Percentiles rank a stretch among this genome's conserved stretches.
phyloP scores from a whole-genome alignment of 2,329 filamentous ascomycete species.

The Aspergillus spinulosporus region DNA sequence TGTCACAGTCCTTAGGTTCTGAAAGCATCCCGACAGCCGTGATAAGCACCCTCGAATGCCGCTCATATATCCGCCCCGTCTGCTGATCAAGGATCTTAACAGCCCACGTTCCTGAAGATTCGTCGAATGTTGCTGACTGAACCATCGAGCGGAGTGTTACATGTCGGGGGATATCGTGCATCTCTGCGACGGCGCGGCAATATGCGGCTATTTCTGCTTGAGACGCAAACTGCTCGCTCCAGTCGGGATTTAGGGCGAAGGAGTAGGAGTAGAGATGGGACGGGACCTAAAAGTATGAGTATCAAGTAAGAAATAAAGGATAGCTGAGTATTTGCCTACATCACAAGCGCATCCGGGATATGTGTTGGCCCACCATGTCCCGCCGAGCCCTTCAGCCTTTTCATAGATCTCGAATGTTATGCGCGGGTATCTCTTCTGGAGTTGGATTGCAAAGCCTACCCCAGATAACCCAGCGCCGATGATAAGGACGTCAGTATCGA shows the following conservation, averaged over 20 bases:
- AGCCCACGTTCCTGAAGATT: slow-evolving; percentile 1
- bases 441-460: slow-evolving; percentile 49
- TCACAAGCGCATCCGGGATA: slow-evolving; percentile 44
- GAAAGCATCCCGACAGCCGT: slow-evolving; percentile 35
- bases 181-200: slow-evolving; percentile 22
- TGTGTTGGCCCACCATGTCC: slow-evolving; percentile 39
- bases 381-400: slow-evolving; percentile 41
- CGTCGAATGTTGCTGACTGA: slow-evolving; percentile 13
- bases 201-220: slow-evolving; percentile 40
- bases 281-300: slow-evolving; percentile 26
- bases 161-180: slow-evolving; percentile 24
- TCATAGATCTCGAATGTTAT: slow-evolving; percentile 48
- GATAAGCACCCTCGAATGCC: slow-evolving; percentile 29
- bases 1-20: slow-evolving; percentile 29
- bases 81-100: slow-evolving; percentile 10
- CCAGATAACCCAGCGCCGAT: slow-evolving; percentile 54
- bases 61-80: slow-evolving; percentile 15
- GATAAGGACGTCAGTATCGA: slow-evolving; percentile 50
- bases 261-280: slow-evolving; percentile 47
- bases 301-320: neutral
- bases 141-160: slow-evolving; percentile 26
- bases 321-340: slow-evolving; percentile 19
- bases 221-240: slow-evolving; percentile 38
- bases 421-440: slow-evolving; percentile 42
- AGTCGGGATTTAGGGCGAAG: slow-evolving; percentile 44